Evolutionary conservation across 2,329 filamentous ascomycete species (phyloP).

Genomic region (Exophiala sideris): DNA sequence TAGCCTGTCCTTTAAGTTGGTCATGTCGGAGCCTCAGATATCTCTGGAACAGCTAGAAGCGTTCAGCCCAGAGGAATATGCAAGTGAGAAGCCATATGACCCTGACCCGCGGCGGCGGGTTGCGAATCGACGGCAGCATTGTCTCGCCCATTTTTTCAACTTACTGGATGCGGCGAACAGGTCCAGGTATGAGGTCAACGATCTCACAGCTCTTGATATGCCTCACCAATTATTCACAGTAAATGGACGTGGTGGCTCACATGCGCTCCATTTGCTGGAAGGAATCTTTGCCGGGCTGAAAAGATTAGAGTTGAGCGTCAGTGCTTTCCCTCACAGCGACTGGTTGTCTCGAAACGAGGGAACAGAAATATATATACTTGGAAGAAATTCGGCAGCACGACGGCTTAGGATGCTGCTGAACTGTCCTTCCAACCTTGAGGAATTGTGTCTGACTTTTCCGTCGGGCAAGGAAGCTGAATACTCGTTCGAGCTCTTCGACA

Average conservation of each 20-base stretch:
- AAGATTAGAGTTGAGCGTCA: slow-evolving; percentile 13
- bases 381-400: slow-evolving; percentile 9
- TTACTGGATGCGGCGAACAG: slow-evolving; percentile 15
- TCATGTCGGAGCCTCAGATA: slow-evolving; percentile 24
- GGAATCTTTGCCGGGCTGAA: slow-evolving; percentile 10
- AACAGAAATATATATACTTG: slow-evolving; percentile 7
- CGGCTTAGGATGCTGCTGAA: slow-evolving; percentile 15
- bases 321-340: slow-evolving; percentile 21
- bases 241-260: not conserved
- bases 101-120: slow-evolving; percentile 18
- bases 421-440: slow-evolving; percentile 10
- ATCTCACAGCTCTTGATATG: slow-evolving; percentile 16
- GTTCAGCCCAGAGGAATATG: slow-evolving; percentile 13
- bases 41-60: slow-evolving; percentile 21
- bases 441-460: slow-evolving; percentile 18
- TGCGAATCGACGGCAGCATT: slow-evolving; percentile 16
- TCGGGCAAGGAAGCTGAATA: slow-evolving; percentile 15
- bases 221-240: slow-evolving; percentile 15
- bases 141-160: slow-evolving; percentile 19
- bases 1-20: slow-evolving; percentile 15
- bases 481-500: slow-evolving; percentile 20
- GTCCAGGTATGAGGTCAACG: slow-evolving; percentile 1
- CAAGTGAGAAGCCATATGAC: slow-evolving; percentile 12
- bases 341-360: slow-evolving; percentile 16
- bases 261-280: slow-evolving; percentile 2